Evolutionary conservation across 768 basidiomycete species (phyloP).

Genomic region (Melanogaster broomeanus): DNA sequence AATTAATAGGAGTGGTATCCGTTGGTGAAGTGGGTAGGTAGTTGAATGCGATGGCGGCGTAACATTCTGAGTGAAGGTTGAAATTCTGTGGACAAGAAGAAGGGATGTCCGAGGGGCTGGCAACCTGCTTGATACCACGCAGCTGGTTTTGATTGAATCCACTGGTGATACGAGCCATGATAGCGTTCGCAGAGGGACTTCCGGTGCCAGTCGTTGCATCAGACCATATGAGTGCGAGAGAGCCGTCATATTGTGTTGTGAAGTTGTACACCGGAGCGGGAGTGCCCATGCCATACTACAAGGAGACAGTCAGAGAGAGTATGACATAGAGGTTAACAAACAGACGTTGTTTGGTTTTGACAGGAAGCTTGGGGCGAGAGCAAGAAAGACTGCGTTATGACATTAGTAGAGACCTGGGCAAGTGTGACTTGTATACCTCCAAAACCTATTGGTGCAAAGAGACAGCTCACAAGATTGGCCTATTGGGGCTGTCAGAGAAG

Average conservation of each 20-base stretch:
- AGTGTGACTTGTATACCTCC: constrained; percentile 34
- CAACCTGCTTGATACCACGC: constrained; percentile 49
- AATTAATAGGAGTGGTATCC: constrained; percentile 49
- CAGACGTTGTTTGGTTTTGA: constrained; percentile 59
- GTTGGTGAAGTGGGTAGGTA: constrained; percentile 46
- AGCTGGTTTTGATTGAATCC: constrained; percentile 52
- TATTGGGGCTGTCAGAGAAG: constrained; percentile 21
- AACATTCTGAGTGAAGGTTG: constrained; percentile 68
- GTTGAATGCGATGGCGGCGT: constrained; percentile 63
- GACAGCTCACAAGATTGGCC: constrained; percentile 62
- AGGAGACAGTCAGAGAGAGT: background rate
- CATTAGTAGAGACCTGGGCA: background rate
- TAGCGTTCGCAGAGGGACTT: constrained; percentile 52
- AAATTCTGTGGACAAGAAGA: constrained; percentile 72
- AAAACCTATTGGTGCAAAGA: constrained; percentile 64
- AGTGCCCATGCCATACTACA: constrained; percentile 64
- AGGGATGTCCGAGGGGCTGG: constrained; percentile 50
- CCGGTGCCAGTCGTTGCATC: constrained; percentile 62
- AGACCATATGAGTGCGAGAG: constrained; percentile 61
- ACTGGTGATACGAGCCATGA: constrained; percentile 61
- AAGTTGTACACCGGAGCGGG: constrained; percentile 52
- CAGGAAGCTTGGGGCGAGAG: constrained; percentile 63
- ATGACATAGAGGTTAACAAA: background rate
- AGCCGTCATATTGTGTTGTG: constrained; percentile 51
- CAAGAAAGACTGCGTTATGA: constrained; percentile 48